phyloP scores from a whole-genome alignment of 345 rosid genomes.

The sweet orange (Citrus sinensis) region DNA sequence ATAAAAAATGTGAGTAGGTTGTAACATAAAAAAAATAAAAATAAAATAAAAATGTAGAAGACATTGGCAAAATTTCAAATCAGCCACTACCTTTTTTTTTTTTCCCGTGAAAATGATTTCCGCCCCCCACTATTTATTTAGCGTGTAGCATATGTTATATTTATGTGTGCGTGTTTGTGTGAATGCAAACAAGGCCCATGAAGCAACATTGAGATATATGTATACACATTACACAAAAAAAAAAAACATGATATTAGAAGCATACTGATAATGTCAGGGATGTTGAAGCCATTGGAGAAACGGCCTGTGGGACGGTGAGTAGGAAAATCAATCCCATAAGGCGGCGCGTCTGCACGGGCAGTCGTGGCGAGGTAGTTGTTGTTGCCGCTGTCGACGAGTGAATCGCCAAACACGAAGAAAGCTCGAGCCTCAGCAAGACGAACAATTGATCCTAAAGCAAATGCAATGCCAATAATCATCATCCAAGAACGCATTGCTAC shows the following conservation, averaged over 20 bases:
- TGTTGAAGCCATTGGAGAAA: slow-evolving; percentile 73
- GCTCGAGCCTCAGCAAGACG: slow-evolving; percentile 42
- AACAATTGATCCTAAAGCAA: background rate
- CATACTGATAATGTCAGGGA: slow-evolving; percentile 67
- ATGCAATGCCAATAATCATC: slow-evolving; percentile 8
- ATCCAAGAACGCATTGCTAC: background rate
- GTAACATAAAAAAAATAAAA: too few species aligned
- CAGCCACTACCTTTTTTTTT: too few species aligned
- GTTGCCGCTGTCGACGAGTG: slow-evolving; percentile 78
- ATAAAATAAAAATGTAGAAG: too few species aligned
- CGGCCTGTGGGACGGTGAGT: slow-evolving; percentile 61
- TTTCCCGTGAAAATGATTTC: too few species aligned
- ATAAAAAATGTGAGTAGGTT: too few species aligned
- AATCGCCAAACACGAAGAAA: slow-evolving; percentile 75
- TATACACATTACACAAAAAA: background rate
- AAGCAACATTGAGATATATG: too few species aligned
- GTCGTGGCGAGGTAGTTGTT: slow-evolving; percentile 65
- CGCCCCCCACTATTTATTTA: too few species aligned
- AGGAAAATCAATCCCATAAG: slow-evolving; percentile 75
- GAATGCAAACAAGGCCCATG: too few species aligned
- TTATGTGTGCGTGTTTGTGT: too few species aligned
- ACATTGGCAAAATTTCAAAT: too few species aligned
- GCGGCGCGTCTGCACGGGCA: slow-evolving; percentile 71
- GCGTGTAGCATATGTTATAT: too few species aligned
- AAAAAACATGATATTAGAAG: background rate